Base-by-base conservation (phyloP, 805 yeast genomes). In the Ogataea methanolica region DNA sequence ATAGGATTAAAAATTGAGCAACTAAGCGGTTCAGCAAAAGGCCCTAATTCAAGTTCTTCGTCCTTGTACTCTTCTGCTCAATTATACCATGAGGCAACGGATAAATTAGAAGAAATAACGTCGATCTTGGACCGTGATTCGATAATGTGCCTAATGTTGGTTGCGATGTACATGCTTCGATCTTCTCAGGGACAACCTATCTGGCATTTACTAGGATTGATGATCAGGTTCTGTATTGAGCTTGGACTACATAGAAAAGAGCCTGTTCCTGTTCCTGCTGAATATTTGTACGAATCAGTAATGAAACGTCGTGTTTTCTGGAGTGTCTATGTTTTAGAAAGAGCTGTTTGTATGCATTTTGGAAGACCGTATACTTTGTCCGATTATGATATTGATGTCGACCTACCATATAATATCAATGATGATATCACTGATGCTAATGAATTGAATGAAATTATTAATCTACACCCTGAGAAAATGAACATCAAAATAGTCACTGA, bases 311-410 rank as follows among this genome's bases (percentile, higher is more conserved):
- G 62, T 42, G 60, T 74, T 1, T 76, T 76, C 54, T 76, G 80
- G 80, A 68, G 75, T 45, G 72, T 73, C 5, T 75, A 74, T 53
- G 69, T 68, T 47, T 67, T 74, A 55, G 82, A 78, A 51, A 54
- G 82, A 39, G 61, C 75, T 19, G 69, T 79, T 19, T 72, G 80
- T 5, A 62, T 73, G 12, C 69, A 78, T 15, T 56, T 79, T 22
- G 81, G 82, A 1, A 66, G 82, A 35, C 75, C 78, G 2, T 65
- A 75, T 23, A 69, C 75, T 0, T 60, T 80, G 17, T 70, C 71
- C 34, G 83, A 78, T 48, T 70, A 70, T 44, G 81, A 78, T 51
- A 73, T 79, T 38, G 75, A 75, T 42, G 69, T 71, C 0, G 75
- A 73, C 0, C 46, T 65, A 6, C 79, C 80, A 2, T 57, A 51